These are phyloP conservation scores for Leishmania tropica DNA, from an alignment of 208 protist species.

Conservation along the genomic window DNA sequence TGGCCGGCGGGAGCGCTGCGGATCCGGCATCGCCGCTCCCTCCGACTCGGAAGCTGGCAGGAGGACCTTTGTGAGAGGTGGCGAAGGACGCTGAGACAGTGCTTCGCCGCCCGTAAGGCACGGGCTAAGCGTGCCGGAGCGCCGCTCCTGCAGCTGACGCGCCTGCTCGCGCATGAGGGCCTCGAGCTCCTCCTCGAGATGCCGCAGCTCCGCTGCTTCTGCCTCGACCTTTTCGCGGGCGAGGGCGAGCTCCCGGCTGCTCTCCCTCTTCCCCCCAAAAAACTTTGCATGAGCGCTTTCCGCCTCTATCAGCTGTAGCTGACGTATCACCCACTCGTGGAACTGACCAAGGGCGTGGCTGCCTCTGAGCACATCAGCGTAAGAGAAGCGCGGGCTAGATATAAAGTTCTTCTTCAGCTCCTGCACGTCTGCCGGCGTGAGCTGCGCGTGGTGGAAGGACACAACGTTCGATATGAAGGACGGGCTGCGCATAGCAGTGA, in stretches of 20 bases:
- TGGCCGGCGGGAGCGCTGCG: not conserved
- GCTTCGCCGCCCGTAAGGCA: too few relatives aligned
- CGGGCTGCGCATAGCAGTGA: conserved; percentile 36
- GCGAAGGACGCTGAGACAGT: not conserved
- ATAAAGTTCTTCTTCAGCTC: conserved; percentile 43
- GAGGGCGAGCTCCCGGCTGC: conserved; percentile 14
- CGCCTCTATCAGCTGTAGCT: conserved; percentile 43
- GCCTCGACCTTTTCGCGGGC: conserved; percentile 23
- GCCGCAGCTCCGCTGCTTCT: conserved; percentile 25
- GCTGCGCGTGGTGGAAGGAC: conserved; percentile 37
- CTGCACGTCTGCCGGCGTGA: conserved; percentile 22
- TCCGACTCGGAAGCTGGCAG: not conserved
- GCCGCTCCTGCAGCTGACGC: conserved; percentile 3
- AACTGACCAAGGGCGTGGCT: conserved; percentile 57
- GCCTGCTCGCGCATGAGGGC: conserved; percentile 21
- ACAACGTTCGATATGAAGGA: conserved; percentile 49
- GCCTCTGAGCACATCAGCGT: conserved; percentile 55
- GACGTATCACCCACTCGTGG: conserved; percentile 60
- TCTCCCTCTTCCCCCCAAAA: conserved; percentile 5
- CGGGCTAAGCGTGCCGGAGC: not conserved
- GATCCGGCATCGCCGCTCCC: not conserved
- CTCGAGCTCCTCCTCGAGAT: conserved; percentile 46
- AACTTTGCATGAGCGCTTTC: conserved; percentile 17
- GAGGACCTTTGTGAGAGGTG: not conserved
- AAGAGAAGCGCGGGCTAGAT: conserved; percentile 44